phyloP scores from a whole-genome alignment of 2,329 filamentous ascomycete genomes.

The Penicillium janthinellum region DNA sequence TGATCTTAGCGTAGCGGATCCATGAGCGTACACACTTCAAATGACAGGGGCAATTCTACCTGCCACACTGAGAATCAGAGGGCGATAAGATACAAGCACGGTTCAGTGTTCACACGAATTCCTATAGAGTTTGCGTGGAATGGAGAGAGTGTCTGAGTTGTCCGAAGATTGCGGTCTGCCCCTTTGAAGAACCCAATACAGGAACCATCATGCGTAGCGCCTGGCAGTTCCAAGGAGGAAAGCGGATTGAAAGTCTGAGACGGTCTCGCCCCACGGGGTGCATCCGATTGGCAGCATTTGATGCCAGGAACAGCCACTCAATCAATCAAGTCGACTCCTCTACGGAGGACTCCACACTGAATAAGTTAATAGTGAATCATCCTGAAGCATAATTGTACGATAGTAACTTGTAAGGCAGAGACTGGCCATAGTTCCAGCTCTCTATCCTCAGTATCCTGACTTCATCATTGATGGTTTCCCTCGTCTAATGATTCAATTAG shows the following conservation, averaged over 20 bases:
- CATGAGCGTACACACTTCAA: too few species aligned
- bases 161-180: neutral
- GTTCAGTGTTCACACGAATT: neutral
- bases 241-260: constrained; percentile 11
- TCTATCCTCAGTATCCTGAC: neutral
- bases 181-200: neutral
- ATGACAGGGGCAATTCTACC: too few species aligned
- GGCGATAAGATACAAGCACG: too few species aligned
- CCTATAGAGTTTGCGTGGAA: neutral
- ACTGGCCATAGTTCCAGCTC: neutral
- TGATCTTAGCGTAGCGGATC: too few species aligned
- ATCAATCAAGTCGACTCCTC: neutral
- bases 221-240: constrained; percentile 6
- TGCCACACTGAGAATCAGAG: too few species aligned
- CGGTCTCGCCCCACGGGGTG: constrained; percentile 13
- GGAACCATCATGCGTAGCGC: neutral
- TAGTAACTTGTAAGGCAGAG: too few species aligned
- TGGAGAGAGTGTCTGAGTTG: neutral
- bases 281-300: constrained; percentile 21
- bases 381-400: too few species aligned
- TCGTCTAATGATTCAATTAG: neutral
- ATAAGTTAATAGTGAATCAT: too few species aligned
- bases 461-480: neutral
- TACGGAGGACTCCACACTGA: too few species aligned
- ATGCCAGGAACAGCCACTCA: constrained; percentile 19